phyloP scores from a whole-genome alignment of 495 filamentous ascomycete species.

The Bacidia rubella region DNA sequence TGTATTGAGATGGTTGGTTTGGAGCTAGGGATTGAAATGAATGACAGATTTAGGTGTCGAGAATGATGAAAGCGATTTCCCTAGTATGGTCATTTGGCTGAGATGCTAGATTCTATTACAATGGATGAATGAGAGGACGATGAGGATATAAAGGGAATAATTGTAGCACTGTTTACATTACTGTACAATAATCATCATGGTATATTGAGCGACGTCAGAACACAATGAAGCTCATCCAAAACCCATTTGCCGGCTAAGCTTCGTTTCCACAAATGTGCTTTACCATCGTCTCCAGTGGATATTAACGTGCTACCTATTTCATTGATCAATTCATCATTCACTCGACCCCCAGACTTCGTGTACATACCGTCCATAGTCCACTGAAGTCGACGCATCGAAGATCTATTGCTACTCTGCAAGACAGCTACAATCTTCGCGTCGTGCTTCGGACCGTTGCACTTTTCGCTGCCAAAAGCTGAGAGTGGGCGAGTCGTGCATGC shows the following conservation, averaged over 20 bases:
- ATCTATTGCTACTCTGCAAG: background rate
- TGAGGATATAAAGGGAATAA: too few species aligned
- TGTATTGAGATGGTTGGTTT: too few species aligned
- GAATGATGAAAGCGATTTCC: too few species aligned
- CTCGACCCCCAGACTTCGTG: background rate
- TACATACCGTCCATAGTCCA: slow-evolving; percentile 27
- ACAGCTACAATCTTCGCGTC: slow-evolving; percentile 32
- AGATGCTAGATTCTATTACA: too few species aligned
- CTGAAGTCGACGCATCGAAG: slow-evolving; percentile 29
- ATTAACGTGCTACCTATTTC: slow-evolving; percentile 34
- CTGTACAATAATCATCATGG: too few species aligned
- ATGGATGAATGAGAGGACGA: too few species aligned
- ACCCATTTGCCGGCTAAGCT: slow-evolving; percentile 35
- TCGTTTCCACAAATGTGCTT: slow-evolving; percentile 39
- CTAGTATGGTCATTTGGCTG: too few species aligned
- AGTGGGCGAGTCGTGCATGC: slow-evolving; percentile 26
- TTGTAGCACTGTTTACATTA: too few species aligned
- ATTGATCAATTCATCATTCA: background rate
- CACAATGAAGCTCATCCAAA: too few species aligned
- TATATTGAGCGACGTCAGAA: too few species aligned
- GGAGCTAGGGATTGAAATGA: too few species aligned
- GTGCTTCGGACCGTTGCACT: slow-evolving; percentile 30
- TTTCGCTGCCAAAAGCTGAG: background rate
- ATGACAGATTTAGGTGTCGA: too few species aligned
- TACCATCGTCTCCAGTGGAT: slow-evolving; percentile 36